phyloP scores from a whole-genome alignment of 2,329 filamentous ascomycete genomes.

The Trichoderma aggressivum region DNA sequence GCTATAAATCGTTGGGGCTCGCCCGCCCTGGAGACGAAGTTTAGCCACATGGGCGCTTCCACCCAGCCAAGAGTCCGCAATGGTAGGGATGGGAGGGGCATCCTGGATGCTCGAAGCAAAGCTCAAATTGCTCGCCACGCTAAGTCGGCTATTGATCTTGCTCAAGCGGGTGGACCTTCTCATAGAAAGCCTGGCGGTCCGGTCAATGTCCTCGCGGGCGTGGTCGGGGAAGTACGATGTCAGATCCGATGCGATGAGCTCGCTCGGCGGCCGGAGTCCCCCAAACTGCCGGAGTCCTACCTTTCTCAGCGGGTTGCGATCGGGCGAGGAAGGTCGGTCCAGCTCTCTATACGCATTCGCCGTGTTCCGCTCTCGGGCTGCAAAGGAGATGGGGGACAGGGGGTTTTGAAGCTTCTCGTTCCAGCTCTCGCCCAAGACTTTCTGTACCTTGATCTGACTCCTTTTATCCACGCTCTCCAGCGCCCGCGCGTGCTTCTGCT shows the following conservation, averaged over 20 bases:
- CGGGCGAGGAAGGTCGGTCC: slow-evolving; percentile 52
- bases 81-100: slow-evolving; percentile 90
- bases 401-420: slow-evolving; percentile 77
- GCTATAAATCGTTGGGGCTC: slow-evolving; percentile 47
- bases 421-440: slow-evolving; percentile 84
- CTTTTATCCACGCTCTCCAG: slow-evolving; percentile 66
- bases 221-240: slow-evolving; percentile 98
- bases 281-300: slow-evolving; percentile 75
- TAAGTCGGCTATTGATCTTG: slow-evolving; percentile 87
- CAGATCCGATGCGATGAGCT: slow-evolving; percentile 93
- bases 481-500: slow-evolving; percentile 64
- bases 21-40: slow-evolving; percentile 48
- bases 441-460: slow-evolving; percentile 83
- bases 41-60: slow-evolving; percentile 38
- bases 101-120: slow-evolving; percentile 89
- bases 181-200: slow-evolving; percentile 89
- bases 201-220: slow-evolving; percentile 88
- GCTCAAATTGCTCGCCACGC: slow-evolving; percentile 89
- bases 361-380: slow-evolving; percentile 66
- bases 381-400: slow-evolving; percentile 73
- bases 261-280: slow-evolving; percentile 87
- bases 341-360: slow-evolving; percentile 57
- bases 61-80: slow-evolving; percentile 88
- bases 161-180: slow-evolving; percentile 86
- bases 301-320: slow-evolving; percentile 47